Percentiles rank a stretch among this genome's conserved stretches.
These are phyloP conservation scores for Pseudocercospora pini-densiflorae DNA, from an alignment of 2,329 filamentous ascomycete genomes.

Conservation along the genomic window DNA sequence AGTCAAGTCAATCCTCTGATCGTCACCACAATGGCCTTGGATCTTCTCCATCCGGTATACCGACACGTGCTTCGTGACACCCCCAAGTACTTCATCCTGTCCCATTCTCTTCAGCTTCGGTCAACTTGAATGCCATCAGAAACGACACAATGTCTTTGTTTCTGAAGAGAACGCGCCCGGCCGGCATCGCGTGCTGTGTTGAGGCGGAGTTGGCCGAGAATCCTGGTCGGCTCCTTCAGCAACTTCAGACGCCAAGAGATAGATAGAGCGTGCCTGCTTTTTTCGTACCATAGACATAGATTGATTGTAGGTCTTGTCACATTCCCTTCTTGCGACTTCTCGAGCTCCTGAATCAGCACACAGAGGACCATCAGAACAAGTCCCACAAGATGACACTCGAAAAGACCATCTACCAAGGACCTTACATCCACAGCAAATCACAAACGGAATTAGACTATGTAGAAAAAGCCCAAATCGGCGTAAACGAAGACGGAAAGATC, in stretches of 20 bases:
- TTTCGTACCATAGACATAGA: neutral
- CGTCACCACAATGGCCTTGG: neutral
- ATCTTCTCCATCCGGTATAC: neutral
- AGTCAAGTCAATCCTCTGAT: neutral
- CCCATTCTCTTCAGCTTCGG: neutral
- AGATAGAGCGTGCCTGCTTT: neutral
- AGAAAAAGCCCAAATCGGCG: constrained; percentile 54
- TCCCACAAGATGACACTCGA: constrained; percentile 24
- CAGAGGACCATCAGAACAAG: neutral
- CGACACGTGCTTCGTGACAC: neutral
- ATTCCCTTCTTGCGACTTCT: neutral
- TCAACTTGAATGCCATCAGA: neutral
- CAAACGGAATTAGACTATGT: constrained; percentile 55
- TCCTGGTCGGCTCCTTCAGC: constrained; percentile 2
- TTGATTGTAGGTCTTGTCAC: neutral
- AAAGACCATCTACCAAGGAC: constrained; percentile 60
- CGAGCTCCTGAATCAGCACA: neutral
- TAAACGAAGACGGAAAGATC: constrained; percentile 58
- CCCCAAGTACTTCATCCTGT: neutral
- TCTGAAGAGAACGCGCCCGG: neutral
- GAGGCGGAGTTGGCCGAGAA: constrained; percentile 2
- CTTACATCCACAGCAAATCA: constrained; percentile 63
- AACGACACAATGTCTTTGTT: neutral
- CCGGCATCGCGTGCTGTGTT: neutral
- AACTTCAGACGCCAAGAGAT: constrained; percentile 10